Base-by-base conservation (phyloP, 106 monocot species). In the Agapanthus africanus region DNA sequence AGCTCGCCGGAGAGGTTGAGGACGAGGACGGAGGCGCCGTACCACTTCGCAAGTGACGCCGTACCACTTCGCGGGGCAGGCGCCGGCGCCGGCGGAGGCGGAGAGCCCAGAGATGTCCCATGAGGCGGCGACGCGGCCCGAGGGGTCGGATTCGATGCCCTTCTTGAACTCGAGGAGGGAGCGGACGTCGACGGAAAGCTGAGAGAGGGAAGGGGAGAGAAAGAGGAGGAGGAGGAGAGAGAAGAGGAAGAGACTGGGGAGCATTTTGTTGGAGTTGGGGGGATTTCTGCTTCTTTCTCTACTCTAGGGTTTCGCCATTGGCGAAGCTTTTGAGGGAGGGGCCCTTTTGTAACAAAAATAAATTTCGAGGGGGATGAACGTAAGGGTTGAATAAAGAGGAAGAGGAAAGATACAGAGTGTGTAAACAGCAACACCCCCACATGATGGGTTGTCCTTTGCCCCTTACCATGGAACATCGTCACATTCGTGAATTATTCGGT, bases 151-250 rank as follows among this genome's bases (percentile, higher is more conserved):
- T 15, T 41, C 35, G 77, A 95, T 91, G 40, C 83, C 88, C 72
- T 88, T 84, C 81, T 81, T 88, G 88, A 95, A 91, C 76, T 86
- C 88, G 11, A 91, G 69, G n/a, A 95, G 82, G 18, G 91, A 71
- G 15, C 36, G 69, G 57, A 73, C n/a, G 67, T 93, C 93, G 64
- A 73, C 65, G 59, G 76, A 40, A 37, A 59, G 35, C 26, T 50
- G n/a, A 22, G 78, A 23, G 70, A 80, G 65, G 35, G 69, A 22
- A 13, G 63, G 61, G 51, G 22, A 7, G 71, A 71, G 59, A 18
- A 47, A 19, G 33, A 73, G 34, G 34, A 61, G 15, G 44, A 47
- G 11, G 18, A 63, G 31, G 56, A 77, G 49, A 32, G 19, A 36
- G 46, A 51, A 25, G 27, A 77, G 32, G 7, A 11, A n/a, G 39